A percentile compares a stretch with the other conserved stretches of the same genome.
These are phyloP conservation scores for Gaillardinia entomophila DNA, from an alignment of 805 yeast genomes.

Conservation along the genomic window DNA sequence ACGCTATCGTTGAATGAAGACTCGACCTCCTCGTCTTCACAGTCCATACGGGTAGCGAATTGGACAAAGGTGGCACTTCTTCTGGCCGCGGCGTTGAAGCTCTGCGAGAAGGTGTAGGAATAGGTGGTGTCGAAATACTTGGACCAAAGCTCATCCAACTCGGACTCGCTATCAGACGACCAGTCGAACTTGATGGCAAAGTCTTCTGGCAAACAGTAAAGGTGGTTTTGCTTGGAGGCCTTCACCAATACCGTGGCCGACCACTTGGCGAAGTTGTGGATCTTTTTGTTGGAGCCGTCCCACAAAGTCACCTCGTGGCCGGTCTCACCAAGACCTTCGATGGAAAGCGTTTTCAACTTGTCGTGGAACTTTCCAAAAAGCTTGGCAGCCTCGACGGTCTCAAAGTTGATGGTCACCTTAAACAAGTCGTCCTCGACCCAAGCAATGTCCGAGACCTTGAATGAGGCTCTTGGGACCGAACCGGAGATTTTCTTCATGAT, in stretches of 20 bases:
- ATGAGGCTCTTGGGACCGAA: constrained; percentile 15
- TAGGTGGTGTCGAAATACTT: constrained; percentile 10
- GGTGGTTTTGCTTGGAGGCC: constrained; percentile 7
- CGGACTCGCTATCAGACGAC: constrained; percentile 2
- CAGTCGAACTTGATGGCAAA: constrained; percentile 11
- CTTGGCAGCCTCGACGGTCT: constrained; percentile 14
- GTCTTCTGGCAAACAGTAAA: constrained; percentile 11
- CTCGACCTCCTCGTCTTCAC: background rate
- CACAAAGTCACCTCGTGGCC: constrained; percentile 5
- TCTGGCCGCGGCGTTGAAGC: constrained; percentile 2
- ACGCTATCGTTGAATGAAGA: background rate
- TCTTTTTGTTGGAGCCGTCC: constrained; percentile 3
- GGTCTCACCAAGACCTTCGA: constrained; percentile 16
- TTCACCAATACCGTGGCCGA: constrained; percentile 9
- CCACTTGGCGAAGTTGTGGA: constrained; percentile 12
- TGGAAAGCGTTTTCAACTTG: constrained; percentile 7
- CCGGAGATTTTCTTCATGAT: background rate
- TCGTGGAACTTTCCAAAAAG: constrained; percentile 9
- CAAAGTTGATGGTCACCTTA: constrained; percentile 17
- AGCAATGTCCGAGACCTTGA: constrained; percentile 17
- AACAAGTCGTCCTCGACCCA: constrained; percentile 12
- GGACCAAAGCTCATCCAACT: constrained; percentile 9
- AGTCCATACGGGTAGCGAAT: background rate
- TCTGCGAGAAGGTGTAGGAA: constrained; percentile 9
- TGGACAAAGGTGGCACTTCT: background rate